Conservation (phyloP, 2,329 filamentous ascomycete genomes). For the Plectosphaerella sp. region DNA sequence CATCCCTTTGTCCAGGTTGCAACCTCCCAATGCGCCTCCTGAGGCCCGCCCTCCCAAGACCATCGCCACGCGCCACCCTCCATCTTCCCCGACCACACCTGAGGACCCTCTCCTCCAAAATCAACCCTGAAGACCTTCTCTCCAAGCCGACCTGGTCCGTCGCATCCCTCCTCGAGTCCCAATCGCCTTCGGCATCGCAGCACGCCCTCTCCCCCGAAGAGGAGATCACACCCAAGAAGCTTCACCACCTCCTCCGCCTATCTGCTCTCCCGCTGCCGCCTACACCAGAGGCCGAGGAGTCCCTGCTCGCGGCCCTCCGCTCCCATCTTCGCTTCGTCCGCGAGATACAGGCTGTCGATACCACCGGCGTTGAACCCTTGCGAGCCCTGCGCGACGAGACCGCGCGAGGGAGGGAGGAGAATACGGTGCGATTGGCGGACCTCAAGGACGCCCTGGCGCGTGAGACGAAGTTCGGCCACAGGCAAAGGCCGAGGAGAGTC, state of each 20-base stretch:
- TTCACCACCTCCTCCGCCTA: conserved; percentile 81
- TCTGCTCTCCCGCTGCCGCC: conserved; percentile 78
- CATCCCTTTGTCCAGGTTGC: neutral
- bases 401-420: conserved; percentile 43
- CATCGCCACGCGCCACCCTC: conserved; percentile 6
- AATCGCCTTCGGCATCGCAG: conserved; percentile 15
- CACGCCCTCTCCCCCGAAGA: conserved; percentile 18
- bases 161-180: conserved; percentile 57
- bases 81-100: conserved; percentile 1
- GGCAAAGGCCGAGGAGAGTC: conserved; percentile 35
- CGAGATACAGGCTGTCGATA: conserved; percentile 76
- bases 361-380: conserved; percentile 66
- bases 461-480: conserved; percentile 59
- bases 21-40: neutral
- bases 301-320: conserved; percentile 70
- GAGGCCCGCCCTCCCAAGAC: neutral
- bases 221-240: conserved; percentile 59
- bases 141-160: conserved; percentile 80
- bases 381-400: conserved; percentile 80
- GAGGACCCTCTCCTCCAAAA: conserved; percentile 1
- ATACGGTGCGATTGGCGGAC: conserved; percentile 54
- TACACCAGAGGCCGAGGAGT: conserved; percentile 55
- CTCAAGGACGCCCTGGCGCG: conserved; percentile 50
- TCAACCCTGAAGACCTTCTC: conserved; percentile 42
- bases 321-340: conserved; percentile 89